phyloP scores from a whole-genome alignment of 371 early-diverging fungal species.

The Neoconidiobolus thromboides region DNA sequence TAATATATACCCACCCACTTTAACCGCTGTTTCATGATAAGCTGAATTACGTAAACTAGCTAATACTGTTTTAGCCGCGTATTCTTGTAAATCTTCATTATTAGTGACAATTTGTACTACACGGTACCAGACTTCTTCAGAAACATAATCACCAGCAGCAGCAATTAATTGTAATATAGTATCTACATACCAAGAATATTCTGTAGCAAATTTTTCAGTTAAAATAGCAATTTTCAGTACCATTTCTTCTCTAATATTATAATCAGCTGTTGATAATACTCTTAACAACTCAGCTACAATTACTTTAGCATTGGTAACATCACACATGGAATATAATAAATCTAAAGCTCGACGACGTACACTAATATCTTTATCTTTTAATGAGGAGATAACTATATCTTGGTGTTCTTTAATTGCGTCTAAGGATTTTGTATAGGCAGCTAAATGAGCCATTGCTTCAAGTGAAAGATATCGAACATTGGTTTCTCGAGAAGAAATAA shows the following conservation, averaged over 20 bases:
- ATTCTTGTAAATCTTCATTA: slow-evolving; percentile 82
- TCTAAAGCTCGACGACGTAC: slow-evolving; percentile 90
- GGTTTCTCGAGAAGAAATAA: slow-evolving; percentile 83
- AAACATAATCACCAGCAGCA: slow-evolving; percentile 87
- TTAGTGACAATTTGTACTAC: slow-evolving; percentile 87
- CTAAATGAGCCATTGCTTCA: slow-evolving; percentile 93
- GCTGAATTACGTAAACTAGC: slow-evolving; percentile 57
- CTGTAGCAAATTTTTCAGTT: slow-evolving; percentile 91
- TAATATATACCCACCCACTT: slow-evolving; percentile 86
- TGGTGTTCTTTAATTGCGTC: slow-evolving; percentile 71
- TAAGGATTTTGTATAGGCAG: slow-evolving; percentile 66
- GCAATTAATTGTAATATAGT: slow-evolving; percentile 85
- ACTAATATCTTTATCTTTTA: slow-evolving; percentile 90
- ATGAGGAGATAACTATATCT: slow-evolving; percentile 67
- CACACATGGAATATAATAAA: slow-evolving; percentile 91
- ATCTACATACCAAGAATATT: slow-evolving; percentile 95
- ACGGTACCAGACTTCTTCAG: slow-evolving; percentile 92
- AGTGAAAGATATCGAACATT: slow-evolving; percentile 87
- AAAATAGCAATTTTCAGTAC: slow-evolving; percentile 94
- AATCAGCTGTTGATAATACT: slow-evolving; percentile 73
- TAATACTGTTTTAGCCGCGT: slow-evolving; percentile 73
- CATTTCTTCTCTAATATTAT: slow-evolving; percentile 85
- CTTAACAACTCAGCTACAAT: slow-evolving; percentile 80
- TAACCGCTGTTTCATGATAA: slow-evolving; percentile 84
- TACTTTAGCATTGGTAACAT: slow-evolving; percentile 58